Conservation (phyloP, 1,284 basidiomycete species). For the Ustilago vetiveriae region DNA sequence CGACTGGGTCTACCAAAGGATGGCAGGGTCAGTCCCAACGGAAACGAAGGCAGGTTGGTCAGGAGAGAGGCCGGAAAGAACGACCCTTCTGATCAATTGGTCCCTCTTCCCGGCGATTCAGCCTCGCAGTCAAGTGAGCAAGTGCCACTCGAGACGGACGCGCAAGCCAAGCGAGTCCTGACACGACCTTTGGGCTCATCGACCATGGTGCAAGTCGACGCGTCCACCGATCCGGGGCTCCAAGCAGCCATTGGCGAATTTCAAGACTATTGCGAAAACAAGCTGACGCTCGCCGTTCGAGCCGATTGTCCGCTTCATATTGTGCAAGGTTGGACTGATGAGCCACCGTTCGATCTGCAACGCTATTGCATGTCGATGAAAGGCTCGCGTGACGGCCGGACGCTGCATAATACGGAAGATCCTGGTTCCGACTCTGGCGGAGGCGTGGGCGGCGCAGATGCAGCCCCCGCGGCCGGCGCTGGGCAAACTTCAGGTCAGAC, state of each 20-base stretch:
- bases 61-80: not conserved
- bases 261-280: slow-evolving; percentile 48
- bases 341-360: slow-evolving; percentile 41
- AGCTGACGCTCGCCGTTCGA: slow-evolving; percentile 31
- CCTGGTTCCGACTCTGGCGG: not conserved
- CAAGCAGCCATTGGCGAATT: slow-evolving; percentile 31
- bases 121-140: not conserved
- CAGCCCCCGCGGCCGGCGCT: no score
- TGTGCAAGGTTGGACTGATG: slow-evolving; percentile 31
- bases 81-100: slow-evolving; percentile 7
- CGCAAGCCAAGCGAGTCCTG: no score
- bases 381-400: slow-evolving; percentile 8
- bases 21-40: no score
- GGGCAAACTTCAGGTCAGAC: no score
- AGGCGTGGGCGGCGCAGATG: not conserved
- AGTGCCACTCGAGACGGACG: not conserved
- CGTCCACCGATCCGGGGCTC: slow-evolving; percentile 13
- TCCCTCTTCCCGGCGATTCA: not conserved
- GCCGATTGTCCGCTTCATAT: slow-evolving; percentile 41
- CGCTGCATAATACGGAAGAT: slow-evolving; percentile 3
- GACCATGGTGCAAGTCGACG: not conserved
- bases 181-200: not conserved
- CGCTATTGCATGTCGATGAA: slow-evolving; percentile 30
- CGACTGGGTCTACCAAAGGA: not conserved
- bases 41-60: not conserved